Evolutionary conservation across 192 early-diverging fungal genomes (phyloP).

Genomic region (Mortierella alpina): DNA sequence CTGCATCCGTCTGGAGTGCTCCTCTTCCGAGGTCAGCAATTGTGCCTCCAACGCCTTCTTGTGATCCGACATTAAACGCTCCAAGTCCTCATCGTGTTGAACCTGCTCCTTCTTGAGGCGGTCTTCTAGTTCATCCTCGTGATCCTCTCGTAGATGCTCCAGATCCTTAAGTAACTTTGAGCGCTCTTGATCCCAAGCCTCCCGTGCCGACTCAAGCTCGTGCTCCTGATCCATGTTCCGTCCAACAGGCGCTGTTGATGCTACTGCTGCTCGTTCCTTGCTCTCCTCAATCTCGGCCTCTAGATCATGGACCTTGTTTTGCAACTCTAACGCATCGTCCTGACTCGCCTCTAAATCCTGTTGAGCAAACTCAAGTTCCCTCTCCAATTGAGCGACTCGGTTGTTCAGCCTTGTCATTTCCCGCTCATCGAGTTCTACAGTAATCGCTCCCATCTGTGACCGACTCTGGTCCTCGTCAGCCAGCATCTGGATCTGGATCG

Average conservation of each 20-base stretch:
- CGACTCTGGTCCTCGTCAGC: conserved; percentile 45
- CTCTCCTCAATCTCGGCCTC: conserved; percentile 33
- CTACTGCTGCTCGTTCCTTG: neutral
- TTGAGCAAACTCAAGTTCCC: conserved; percentile 48
- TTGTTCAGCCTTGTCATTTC: conserved; percentile 45
- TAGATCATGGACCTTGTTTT: conserved; percentile 38
- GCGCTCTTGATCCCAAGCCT: conserved; percentile 29
- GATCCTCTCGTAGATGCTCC: conserved; percentile 21
- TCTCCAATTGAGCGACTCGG: conserved; percentile 38
- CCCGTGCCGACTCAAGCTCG: conserved; percentile 10
- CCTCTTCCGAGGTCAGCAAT: neutral
- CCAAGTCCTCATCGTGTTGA: conserved; percentile 4
- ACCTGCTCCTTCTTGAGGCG: neutral
- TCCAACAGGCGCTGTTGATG: neutral
- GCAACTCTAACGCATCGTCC: conserved; percentile 25
- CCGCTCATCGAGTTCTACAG: conserved; percentile 37
- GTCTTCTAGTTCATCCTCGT: conserved; percentile 21
- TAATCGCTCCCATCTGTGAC: conserved; percentile 42
- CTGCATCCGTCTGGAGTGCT: neutral
- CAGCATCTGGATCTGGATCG: conserved; percentile 48
- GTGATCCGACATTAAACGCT: conserved; percentile 10
- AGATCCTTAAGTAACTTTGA: conserved; percentile 13
- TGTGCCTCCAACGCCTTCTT: conserved; percentile 3
- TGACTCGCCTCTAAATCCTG: conserved; percentile 36
- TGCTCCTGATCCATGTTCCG: neutral